Base-by-base conservation (phyloP, 805 yeast genomes). In the Teunomyces panamensis region DNA sequence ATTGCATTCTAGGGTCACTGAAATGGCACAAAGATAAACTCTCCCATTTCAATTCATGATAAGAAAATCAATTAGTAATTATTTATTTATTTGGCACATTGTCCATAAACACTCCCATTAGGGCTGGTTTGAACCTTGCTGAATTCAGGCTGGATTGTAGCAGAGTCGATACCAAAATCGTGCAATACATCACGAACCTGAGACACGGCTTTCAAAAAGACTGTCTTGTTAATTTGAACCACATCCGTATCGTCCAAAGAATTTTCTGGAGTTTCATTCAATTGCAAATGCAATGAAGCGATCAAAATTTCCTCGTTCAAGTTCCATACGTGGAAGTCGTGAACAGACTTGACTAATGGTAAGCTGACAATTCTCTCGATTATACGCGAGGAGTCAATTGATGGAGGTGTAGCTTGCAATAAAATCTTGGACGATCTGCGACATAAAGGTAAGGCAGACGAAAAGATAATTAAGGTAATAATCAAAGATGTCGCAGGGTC, bases 271-370 rank as follows among this genome's bases (percentile, higher is more conserved):
- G 13, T 30, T 30, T 28, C 39, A 13, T 37, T 44, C 37, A 94
- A 76, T 58, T 89, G 88, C 35, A 90, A 86, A 64, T 92, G 99
- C 50, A 94, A 75, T 1, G 96, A 85, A 1, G 97, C 97, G 62
- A 92, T 88, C 55, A 83, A 77, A 47, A 87, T 78, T 51, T 84
- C 85, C 68, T 92, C 99, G 43, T 91, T 88, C 56, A 92, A 77
- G 63, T 90, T 92, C 99, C 99, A 92, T 49, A 92, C 84, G 67
- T 92, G 99, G 75, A 92, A 84, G 68, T 92, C 99, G 65, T 92
- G 99, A 29, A 94, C 84, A 1, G 95, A 87, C 48, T 80, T 76
- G 44, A 92, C 92, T 24, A 91, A 87, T 0, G 81, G 78, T 14
- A 94, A 74, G 13, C 78, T 69, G 32, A 81, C 66, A 39, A 92